Base-by-base conservation (phyloP, 2,329 filamentous ascomycete species). In the Fusarium pseudoanthophilum region DNA sequence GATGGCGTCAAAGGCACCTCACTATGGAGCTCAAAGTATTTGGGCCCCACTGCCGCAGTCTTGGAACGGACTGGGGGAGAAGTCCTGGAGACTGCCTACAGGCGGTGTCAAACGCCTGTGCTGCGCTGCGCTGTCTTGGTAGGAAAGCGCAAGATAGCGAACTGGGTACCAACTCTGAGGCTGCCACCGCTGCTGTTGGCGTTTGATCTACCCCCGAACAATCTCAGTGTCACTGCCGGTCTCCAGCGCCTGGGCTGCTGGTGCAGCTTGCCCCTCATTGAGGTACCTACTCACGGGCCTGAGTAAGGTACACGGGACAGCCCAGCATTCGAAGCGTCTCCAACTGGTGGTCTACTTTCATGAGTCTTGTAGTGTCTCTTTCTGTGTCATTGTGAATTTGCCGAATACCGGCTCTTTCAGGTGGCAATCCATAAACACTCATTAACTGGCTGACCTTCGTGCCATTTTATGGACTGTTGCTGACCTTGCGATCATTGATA, bases 241-340 rank as follows among this genome's bases (percentile, higher is more conserved):
- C 60, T 43, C 26, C 34, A 36, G 15, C 34, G 34, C 34, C 34
- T 36, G 34, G 34, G 34, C 34, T 36, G 34, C 51, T 46, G 45
- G 60, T 46, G 37, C 28, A 69, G 69, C 60, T 61, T 72, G 70
- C 69, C 70, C 69, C 69, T 73, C 69, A 66, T 52, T 36, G 34
- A 52, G 30, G n/a, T 26, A 52, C 49, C n/a, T 52, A 20, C 57
- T 69, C 69, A 61, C 52, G 58, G 53, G 60, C 64, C 69, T 56
- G 64, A 45, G 49, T 55, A 55, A 58, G 32, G 18, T 28, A 21
- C 37, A 42, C 40, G 46, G 58, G 49, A 60, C 43, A 69, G 46
- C 43, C 36, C 51, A 21, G 34, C 34, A 28, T 28, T 48, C 62
- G 52, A 57, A 66, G 30, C 46, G 49, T 55, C 69, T 71, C 57